Conservation (phyloP, 805 yeast genomes). For the Kurtzmaniella cleridarum region DNA sequence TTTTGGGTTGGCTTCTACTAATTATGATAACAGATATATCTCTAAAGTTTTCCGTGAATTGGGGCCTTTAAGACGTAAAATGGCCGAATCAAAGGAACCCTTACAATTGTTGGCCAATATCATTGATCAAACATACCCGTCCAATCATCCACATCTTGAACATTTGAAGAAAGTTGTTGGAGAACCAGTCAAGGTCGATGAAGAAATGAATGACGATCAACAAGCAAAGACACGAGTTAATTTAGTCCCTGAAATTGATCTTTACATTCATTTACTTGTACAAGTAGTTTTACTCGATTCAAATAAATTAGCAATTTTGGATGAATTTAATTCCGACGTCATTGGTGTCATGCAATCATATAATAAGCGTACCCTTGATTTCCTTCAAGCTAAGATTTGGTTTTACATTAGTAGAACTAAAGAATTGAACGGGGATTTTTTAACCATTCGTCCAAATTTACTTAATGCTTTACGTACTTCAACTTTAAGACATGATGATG, state of each 20-base stretch:
- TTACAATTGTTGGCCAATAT: slow-evolving; percentile 50
- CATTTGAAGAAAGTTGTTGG: slow-evolving; percentile 34
- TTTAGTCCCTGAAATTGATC: slow-evolving; percentile 72
- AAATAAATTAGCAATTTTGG: slow-evolving; percentile 43
- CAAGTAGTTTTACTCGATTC: slow-evolving; percentile 73
- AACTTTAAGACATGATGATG: slow-evolving; percentile 85
- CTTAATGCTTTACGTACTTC: slow-evolving; percentile 79
- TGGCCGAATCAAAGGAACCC: slow-evolving; percentile 30
- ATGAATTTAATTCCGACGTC: slow-evolving; percentile 48
- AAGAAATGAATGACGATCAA: slow-evolving; percentile 3
- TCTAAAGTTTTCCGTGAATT: slow-evolving; percentile 81
- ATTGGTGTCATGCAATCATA: slow-evolving; percentile 53
- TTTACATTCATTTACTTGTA: slow-evolving; percentile 71
- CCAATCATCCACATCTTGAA: slow-evolving; percentile 35
- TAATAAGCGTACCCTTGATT: slow-evolving; percentile 80
- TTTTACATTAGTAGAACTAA: slow-evolving; percentile 78
- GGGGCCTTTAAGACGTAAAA: slow-evolving; percentile 63
- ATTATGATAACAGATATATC: slow-evolving; percentile 81
- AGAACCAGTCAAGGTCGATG: slow-evolving; percentile 23
- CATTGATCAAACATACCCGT: slow-evolving; percentile 52
- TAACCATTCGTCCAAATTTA: slow-evolving; percentile 62
- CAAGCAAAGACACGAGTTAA: slow-evolving; percentile 17
- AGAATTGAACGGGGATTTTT: slow-evolving; percentile 53
- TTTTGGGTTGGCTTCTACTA: slow-evolving; percentile 57
- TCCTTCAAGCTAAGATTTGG: slow-evolving; percentile 87